A percentile compares a stretch with the other conserved stretches of the same genome.
Evolutionary conservation across 2,329 filamentous ascomycete genomes (phyloP).

Genomic region (Diaporthe sp.): DNA sequence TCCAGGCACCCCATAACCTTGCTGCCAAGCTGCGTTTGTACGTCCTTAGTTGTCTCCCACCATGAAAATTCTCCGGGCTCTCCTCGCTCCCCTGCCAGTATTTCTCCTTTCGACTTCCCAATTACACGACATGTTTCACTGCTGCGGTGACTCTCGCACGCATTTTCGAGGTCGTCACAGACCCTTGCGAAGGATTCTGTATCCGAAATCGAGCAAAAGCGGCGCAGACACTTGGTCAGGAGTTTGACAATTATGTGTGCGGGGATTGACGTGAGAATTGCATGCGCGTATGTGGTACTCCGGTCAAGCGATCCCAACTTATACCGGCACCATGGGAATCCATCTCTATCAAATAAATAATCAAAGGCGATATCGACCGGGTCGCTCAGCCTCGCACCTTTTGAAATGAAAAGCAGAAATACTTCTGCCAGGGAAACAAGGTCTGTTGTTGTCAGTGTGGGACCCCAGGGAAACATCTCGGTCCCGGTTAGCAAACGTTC

Average conservation of each 20-base stretch:
- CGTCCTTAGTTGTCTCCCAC: background rate
- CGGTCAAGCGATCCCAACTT: too few relatives aligned
- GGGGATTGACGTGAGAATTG: background rate
- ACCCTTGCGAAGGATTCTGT: background rate
- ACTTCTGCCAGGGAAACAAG: background rate
- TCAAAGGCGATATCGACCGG: background rate
- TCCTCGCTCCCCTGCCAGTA: accelerated
- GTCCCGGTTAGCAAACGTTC: background rate
- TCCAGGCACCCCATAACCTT: background rate
- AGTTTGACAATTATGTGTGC: background rate
- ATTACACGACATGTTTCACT: background rate
- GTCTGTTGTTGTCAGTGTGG: background rate
- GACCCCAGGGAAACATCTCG: accelerated
- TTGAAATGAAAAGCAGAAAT: background rate
- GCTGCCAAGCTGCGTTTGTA: background rate
- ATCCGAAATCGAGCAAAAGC: background rate
- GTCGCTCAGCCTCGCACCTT: background rate
- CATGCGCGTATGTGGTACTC: too few relatives aligned
- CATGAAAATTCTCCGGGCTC: background rate
- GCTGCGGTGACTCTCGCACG: background rate
- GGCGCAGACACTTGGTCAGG: background rate
- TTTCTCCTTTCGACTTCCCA: background rate
- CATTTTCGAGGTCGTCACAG: background rate
- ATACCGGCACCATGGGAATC: too few relatives aligned
- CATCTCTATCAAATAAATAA: too few relatives aligned